phyloP scores from a whole-genome alignment of 176 grass and related monocot species.

The Aegilops tauschii region DNA sequence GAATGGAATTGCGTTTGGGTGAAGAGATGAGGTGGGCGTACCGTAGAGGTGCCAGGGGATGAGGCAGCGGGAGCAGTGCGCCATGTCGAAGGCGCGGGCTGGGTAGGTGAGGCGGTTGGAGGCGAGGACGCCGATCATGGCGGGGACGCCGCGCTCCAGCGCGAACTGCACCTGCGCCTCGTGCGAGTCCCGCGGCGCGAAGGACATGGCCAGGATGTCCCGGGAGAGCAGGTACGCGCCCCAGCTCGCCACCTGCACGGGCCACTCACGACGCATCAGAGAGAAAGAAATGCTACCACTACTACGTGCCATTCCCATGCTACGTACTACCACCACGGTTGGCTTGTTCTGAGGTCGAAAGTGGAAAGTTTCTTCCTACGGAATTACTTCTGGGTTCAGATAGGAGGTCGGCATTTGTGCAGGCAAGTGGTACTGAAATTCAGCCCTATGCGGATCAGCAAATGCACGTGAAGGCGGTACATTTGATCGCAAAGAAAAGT shows the following conservation, averaged over 20 bases:
- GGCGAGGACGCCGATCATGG: conserved; percentile 77
- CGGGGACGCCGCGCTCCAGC: conserved; percentile 76
- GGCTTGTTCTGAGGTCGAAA: neutral
- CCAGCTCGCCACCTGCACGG: conserved; percentile 73
- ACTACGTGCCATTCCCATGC: neutral
- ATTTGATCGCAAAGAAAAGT: no score
- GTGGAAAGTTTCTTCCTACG: neutral
- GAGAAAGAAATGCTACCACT: neutral
- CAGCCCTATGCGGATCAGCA: neutral
- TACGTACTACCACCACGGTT: no score
- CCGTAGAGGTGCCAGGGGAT: conserved; percentile 83
- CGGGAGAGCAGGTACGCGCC: conserved; percentile 72
- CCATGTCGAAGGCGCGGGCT: conserved; percentile 84
- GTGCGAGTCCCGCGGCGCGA: conserved; percentile 68
- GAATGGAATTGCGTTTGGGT: neutral
- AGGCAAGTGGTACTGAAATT: neutral
- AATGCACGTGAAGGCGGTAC: conserved; percentile 4
- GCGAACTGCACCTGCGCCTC: conserved; percentile 87
- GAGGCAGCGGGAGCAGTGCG: conserved; percentile 92
- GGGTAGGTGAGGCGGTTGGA: conserved; percentile 71
- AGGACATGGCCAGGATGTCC: conserved; percentile 66
- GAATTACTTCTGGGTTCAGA: neutral
- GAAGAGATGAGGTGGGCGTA: neutral
- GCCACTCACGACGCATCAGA: neutral
- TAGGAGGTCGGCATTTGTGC: neutral